Conservation (phyloP, 2,329 filamentous ascomycete genomes). For the Pseudocercospora vitis region DNA sequence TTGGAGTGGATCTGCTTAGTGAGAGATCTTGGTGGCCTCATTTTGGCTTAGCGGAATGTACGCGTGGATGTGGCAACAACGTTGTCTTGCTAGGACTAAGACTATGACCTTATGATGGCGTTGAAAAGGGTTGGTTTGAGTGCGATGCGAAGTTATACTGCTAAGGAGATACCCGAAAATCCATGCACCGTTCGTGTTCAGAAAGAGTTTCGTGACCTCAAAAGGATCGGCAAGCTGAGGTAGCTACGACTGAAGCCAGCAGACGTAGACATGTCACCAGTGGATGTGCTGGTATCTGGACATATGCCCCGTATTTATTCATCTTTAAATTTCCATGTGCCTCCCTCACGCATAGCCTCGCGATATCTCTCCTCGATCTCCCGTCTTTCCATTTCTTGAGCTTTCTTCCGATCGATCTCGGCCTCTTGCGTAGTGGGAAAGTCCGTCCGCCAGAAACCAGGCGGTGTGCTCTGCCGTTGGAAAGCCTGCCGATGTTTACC, state of each 20-base stretch:
- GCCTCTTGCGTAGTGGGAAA: conserved; percentile 87
- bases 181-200: conserved; percentile 10
- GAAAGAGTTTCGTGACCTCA: no score
- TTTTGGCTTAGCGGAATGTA: neutral
- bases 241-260: no score
- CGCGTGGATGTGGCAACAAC: neutral
- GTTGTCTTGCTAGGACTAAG: neutral
- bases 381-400: conserved; percentile 61
- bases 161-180: conserved; percentile 12
- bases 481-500: conserved; percentile 77
- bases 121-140: neutral
- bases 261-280: no score
- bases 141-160: neutral
- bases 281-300: conserved; percentile 1
- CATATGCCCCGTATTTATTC: conserved; percentile 49
- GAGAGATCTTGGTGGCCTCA: neutral
- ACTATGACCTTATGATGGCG: neutral
- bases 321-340: conserved; percentile 79
- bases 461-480: conserved; percentile 69
- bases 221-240: no score
- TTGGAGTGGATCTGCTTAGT: no score
- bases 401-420: conserved; percentile 63
- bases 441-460: conserved; percentile 87
- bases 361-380: conserved; percentile 71
- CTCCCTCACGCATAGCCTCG: conserved; percentile 76